phyloP scores from a whole-genome alignment of 495 filamentous ascomycete species.

The Neurospora africana region DNA sequence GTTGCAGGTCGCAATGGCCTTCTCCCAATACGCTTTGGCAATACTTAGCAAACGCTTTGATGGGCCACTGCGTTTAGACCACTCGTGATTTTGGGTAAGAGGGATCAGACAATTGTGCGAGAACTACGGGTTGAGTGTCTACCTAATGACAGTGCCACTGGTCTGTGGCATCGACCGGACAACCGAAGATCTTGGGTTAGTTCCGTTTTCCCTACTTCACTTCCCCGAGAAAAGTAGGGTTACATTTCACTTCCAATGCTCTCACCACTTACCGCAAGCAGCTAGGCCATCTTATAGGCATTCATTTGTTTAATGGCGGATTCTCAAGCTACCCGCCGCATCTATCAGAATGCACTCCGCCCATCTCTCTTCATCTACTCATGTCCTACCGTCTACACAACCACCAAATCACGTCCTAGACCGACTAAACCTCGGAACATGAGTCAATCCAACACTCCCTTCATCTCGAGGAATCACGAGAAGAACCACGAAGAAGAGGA shows the following conservation, averaged over 20 bases:
- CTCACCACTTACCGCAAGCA: not conserved
- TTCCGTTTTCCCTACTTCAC: not conserved
- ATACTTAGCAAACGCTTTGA: not conserved
- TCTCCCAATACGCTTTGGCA: not conserved
- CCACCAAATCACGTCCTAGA: not conserved
- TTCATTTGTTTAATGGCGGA: not conserved
- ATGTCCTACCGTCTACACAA: not conserved
- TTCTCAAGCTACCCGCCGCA: not conserved
- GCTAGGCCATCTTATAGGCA: not conserved
- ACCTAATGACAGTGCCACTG: not conserved
- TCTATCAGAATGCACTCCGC: not conserved
- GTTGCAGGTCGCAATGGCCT: not conserved
- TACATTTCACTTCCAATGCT: not conserved
- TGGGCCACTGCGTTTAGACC: not conserved
- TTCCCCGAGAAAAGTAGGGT: not conserved
- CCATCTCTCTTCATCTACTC: not conserved
- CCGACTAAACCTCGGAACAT: not conserved
- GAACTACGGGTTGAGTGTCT: not conserved
- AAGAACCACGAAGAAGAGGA: not conserved
- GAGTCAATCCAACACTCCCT: not conserved
- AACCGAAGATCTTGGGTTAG: not conserved
- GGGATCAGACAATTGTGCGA: not conserved
- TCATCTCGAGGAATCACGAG: not conserved
- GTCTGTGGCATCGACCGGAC: not conserved
- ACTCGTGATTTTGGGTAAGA: not conserved